Base-by-base conservation (phyloP, 352 stramenopile species). In the Peronospora tabacina region DNA sequence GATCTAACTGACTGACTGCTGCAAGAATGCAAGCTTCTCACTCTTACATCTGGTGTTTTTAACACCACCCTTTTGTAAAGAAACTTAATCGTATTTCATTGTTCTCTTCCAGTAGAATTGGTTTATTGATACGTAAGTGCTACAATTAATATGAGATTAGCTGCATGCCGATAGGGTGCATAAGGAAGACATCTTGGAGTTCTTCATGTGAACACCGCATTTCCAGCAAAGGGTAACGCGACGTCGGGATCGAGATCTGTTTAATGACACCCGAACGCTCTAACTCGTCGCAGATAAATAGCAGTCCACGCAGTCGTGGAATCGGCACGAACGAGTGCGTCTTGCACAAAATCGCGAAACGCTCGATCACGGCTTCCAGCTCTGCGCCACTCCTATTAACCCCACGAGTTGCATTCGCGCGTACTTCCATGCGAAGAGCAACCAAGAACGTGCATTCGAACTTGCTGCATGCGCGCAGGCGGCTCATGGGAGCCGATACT, bases 361-460 rank as follows among this genome's bases (percentile, higher is more conserved):
- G 74, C 13, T 77, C 62, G 48, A 80, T 65, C 45, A 88, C 68
- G 8, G 63, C 70, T 60, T 88, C 76, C 29, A 88, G 76, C 33
- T 70, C 58, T 7, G 52, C 72, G n/a, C 63, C 63, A 5, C 55
- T 61, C 17, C 60, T 61, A 26, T 64, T 64, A 15, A 55, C 35
- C 7, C 55, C 50, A 19, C 61, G 61, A 15, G 42, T 36, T 35
- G 51, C 50, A 16, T 58, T 67, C 15, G 64, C 36, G 32, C 76
- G 80, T 28, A 82, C 55, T 52, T 85, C 74, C 65, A 83, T 82
- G 16, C 66, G 62, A 20, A 88, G 54, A 16, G 76, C 76, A 28
- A 88, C 58, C 5, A 88, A 55, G 37, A 88, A 85, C 12, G 81
- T 72, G 41, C 73, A 85, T 52, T 88, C 76, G 45, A 88, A 85